Percentiles rank a stretch among this genome's conserved stretches.
Evolutionary conservation across 164 flowering plant genomes (phyloP).

Genomic region (Dillenia suffruticosa): DNA sequence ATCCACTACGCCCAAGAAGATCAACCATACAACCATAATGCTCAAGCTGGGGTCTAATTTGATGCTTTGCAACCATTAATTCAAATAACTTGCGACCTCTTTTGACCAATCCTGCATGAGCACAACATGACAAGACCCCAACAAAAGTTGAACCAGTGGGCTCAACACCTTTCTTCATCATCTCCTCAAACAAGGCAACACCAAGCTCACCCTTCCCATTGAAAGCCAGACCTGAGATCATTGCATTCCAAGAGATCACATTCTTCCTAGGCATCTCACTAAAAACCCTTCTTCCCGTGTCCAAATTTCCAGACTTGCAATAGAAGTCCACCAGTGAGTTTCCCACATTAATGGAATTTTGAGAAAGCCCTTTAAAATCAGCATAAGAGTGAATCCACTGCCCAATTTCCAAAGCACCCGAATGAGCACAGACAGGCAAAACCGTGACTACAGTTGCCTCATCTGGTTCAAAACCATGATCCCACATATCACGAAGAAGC

Average conservation of each 20-base stretch:
- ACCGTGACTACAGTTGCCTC: constrained; percentile 65
- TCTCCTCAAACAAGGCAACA: constrained; percentile 54
- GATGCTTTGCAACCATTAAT: constrained; percentile 40
- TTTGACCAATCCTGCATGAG: constrained; percentile 66
- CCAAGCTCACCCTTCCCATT: constrained; percentile 65
- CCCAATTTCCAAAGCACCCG: constrained; percentile 60
- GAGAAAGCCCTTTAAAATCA: constrained; percentile 34
- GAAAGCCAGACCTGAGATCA: constrained; percentile 68
- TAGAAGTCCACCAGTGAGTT: constrained; percentile 68
- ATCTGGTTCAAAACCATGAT: constrained; percentile 53
- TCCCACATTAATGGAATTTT: constrained; percentile 40
- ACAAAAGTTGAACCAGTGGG: constrained; percentile 66
- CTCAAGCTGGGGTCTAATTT: constrained; percentile 54
- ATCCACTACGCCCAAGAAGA: constrained; percentile 71
- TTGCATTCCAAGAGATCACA: constrained; percentile 74
- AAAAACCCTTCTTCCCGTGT: constrained; percentile 39
- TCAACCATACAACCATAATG: constrained; percentile 91
- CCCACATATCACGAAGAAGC: constrained; percentile 55
- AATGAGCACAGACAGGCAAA: constrained; percentile 65
- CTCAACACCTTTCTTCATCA: constrained; percentile 38
- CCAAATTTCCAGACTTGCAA: constrained; percentile 62
- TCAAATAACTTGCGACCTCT: constrained; percentile 57
- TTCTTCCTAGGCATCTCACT: constrained; percentile 51
- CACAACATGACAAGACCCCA: constrained; percentile 62
- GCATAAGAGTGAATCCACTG: constrained; percentile 48